phyloP scores from a whole-genome alignment of 345 rosid genomes.

The Psidium friedrichsthalianum region DNA sequence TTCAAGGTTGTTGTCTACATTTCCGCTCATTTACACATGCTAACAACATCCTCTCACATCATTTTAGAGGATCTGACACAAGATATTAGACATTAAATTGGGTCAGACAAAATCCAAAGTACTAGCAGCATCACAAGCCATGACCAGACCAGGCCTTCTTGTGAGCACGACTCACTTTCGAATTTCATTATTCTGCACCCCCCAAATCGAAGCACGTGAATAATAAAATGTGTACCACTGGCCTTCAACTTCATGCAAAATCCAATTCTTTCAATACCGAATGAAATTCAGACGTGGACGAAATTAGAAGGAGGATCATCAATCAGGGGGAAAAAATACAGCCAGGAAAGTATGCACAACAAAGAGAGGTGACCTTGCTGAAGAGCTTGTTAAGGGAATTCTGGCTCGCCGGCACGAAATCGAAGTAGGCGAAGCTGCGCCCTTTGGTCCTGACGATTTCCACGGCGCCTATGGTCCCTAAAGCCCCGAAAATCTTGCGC shows the following conservation, averaged over 20 bases:
- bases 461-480: conserved; percentile 35
- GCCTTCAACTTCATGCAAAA: neutral
- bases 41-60: neutral
- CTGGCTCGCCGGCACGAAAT: conserved; percentile 46
- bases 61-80: neutral
- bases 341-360: neutral
- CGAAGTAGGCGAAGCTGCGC: conserved; percentile 80
- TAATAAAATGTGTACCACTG: neutral
- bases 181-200: neutral
- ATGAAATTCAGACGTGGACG: neutral
- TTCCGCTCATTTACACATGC: neutral
- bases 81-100: neutral
- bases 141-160: neutral
- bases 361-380: conserved; percentile 34
- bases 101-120: neutral
- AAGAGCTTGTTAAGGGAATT: conserved; percentile 73
- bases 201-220: neutral
- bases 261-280: neutral
- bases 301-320: neutral
- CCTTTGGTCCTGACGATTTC: conserved; percentile 75
- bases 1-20: neutral
- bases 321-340: neutral
- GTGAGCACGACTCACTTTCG: neutral
- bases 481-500: conserved; percentile 34
- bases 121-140: neutral